These are phyloP conservation scores for Millerozyma acaciae DNA, from an alignment of 805 yeast species.

Conservation along the genomic window DNA sequence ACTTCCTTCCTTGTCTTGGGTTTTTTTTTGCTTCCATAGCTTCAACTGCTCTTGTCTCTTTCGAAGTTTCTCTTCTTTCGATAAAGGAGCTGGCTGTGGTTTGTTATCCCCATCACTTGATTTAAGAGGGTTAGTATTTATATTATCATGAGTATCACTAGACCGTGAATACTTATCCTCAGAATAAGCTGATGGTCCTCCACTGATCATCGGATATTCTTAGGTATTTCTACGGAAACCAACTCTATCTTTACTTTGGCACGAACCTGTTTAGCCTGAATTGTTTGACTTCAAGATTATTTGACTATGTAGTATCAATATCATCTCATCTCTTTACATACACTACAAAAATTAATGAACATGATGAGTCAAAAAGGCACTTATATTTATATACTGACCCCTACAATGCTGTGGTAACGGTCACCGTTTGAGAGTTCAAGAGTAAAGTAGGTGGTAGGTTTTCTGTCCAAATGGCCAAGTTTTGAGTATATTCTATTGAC, in stretches of 20 bases:
- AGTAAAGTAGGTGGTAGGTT: constrained; percentile 79
- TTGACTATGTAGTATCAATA: too few relatives aligned
- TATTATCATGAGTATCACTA: constrained; percentile 13
- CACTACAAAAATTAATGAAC: too few relatives aligned
- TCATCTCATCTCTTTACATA: too few relatives aligned
- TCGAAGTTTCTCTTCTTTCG: constrained; percentile 31
- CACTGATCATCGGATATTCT: too few relatives aligned
- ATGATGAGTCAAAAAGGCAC: too few relatives aligned
- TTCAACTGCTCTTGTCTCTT: constrained; percentile 51
- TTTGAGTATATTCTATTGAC: constrained; percentile 70
- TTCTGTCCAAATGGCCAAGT: constrained; percentile 75
- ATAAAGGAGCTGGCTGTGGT: too few relatives aligned
- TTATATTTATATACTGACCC: constrained; percentile 3
- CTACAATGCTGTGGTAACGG: constrained; percentile 88
- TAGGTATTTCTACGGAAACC: too few relatives aligned
- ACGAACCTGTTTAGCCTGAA: too few relatives aligned
- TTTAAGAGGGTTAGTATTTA: constrained; percentile 4
- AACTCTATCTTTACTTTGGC: too few relatives aligned
- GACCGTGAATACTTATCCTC: constrained; percentile 1
- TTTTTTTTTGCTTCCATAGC: constrained; percentile 58
- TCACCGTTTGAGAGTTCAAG: constrained; percentile 88
- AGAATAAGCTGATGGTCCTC: too few relatives aligned
- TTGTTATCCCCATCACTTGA: constrained; percentile 8
- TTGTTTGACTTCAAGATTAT: too few relatives aligned
- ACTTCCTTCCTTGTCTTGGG: constrained; percentile 20